Percentiles rank a stretch among this genome's conserved stretches.
phyloP scores from a whole-genome alignment of 2,329 filamentous ascomycete species.

The Fusarium pilosicola region DNA sequence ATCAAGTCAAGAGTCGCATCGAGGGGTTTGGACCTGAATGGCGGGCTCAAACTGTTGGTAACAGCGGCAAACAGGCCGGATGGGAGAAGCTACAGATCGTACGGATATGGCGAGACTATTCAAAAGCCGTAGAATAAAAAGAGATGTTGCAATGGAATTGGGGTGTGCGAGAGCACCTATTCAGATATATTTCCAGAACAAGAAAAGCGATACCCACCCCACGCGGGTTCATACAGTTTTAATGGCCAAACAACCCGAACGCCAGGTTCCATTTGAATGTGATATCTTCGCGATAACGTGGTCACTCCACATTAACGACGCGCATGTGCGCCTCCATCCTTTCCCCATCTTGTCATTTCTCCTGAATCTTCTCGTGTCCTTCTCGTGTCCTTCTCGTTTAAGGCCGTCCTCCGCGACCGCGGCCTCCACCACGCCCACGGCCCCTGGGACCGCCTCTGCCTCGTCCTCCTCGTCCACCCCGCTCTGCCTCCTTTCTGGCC shows the following conservation, averaged over 20 bases:
- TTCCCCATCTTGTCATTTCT: conserved; percentile 3
- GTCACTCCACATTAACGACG: conserved; percentile 24
- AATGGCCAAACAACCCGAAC: conserved; percentile 50
- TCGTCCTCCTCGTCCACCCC: conserved; percentile 63
- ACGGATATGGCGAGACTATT: conserved; percentile 76
- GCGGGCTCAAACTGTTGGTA: conserved; percentile 80
- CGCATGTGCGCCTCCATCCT: conserved; percentile 24
- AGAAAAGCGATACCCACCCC: conserved; percentile 44
- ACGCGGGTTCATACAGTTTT: conserved; percentile 43
- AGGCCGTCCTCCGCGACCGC: conserved; percentile 51
- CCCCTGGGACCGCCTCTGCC: conserved; percentile 66
- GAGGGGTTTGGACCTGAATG: conserved; percentile 65
- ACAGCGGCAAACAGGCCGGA: conserved; percentile 86
- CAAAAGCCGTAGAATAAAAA: not conserved
- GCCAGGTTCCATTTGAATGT: conserved; percentile 48
- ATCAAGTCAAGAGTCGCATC: conserved; percentile 73
- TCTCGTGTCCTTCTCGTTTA: conserved; percentile 4
- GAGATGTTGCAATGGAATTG: conserved; percentile 11
- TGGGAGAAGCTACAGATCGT: conserved; percentile 95
- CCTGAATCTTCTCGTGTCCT: not conserved
- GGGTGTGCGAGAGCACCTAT: conserved; percentile 45
- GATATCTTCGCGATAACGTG: conserved; percentile 40
- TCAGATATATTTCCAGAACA: conserved; percentile 47
- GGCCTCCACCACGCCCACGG: conserved; percentile 60
- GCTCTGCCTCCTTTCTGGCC: conserved; percentile 87